A percentile compares a stretch with the other conserved stretches of the same genome.
Evolutionary conservation across 495 filamentous ascomycete genomes (phyloP).

Genomic region (Baudoinia panamericana): DNA sequence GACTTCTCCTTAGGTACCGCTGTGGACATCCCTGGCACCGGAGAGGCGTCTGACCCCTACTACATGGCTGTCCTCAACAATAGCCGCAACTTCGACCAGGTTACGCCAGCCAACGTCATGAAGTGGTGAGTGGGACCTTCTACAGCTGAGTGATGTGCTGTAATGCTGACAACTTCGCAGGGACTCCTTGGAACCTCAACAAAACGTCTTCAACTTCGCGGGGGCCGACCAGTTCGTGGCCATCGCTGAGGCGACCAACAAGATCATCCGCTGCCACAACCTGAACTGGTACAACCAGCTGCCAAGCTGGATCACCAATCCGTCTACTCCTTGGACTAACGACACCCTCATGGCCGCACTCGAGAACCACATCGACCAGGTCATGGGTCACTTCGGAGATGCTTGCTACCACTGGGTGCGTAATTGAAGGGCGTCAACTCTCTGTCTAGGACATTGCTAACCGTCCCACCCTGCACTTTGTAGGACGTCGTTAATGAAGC

Average conservation of each 20-base stretch:
- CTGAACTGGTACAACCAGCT: constrained; percentile 27
- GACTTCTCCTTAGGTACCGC: too few species aligned
- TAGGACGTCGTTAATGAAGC: constrained; percentile 31
- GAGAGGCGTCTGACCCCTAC: constrained; percentile 2
- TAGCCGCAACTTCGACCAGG: constrained; percentile 4
- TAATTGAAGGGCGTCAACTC: background rate
- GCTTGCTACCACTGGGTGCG: constrained; percentile 4
- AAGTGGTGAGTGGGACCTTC: background rate
- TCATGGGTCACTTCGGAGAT: constrained; percentile 3
- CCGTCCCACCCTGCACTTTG: too few species aligned
- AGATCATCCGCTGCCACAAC: constrained; percentile 26
- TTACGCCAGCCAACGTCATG: background rate
- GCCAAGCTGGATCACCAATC: constrained; percentile 19
- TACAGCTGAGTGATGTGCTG: background rate
- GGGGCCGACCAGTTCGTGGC: constrained; percentile 19
- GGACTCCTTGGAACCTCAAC: constrained; percentile 31
- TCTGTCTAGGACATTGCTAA: too few species aligned
- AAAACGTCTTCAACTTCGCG: constrained; percentile 26
- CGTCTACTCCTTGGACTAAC: constrained; percentile 17
- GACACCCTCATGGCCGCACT: constrained; percentile 22
- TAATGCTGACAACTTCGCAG: background rate
- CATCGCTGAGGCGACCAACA: constrained; percentile 11
- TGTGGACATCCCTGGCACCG: constrained; percentile 5
- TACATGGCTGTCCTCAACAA: constrained; percentile 7
- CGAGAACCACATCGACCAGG: constrained; percentile 26